Percentiles rank a stretch among this genome's conserved stretches.
phyloP scores from a whole-genome alignment of 2,329 filamentous ascomycete genomes.

The Mycogone perniciosa region DNA sequence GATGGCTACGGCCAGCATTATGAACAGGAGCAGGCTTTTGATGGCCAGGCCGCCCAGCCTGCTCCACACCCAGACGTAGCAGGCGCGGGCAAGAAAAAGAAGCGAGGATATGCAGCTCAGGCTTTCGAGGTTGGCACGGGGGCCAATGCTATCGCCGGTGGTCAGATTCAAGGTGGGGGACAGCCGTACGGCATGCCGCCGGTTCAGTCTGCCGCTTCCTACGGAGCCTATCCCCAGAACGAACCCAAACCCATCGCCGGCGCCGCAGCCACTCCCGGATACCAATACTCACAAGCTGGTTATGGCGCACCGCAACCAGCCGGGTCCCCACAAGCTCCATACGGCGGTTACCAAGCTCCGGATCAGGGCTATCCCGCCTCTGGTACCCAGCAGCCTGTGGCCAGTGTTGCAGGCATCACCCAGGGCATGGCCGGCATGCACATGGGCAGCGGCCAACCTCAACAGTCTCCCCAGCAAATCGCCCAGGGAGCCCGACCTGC shows the following conservation, averaged over 20 bases:
- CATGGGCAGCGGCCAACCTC: slow-evolving; percentile 48
- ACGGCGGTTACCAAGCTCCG: slow-evolving; percentile 36
- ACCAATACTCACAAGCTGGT: slow-evolving; percentile 35
- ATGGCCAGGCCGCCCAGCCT: slow-evolving; percentile 29
- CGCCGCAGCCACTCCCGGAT: slow-evolving; percentile 29
- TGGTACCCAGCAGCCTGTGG: slow-evolving; percentile 31
- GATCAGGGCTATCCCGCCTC: slow-evolving; percentile 59
- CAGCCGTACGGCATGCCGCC: slow-evolving; percentile 43
- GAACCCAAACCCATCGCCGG: slow-evolving; percentile 35
- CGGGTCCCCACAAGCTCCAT: slow-evolving; percentile 34
- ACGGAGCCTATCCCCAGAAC: slow-evolving; percentile 54
- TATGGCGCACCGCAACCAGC: slow-evolving; percentile 40
- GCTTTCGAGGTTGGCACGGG: slow-evolving; percentile 89
- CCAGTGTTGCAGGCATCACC: slow-evolving; percentile 65
- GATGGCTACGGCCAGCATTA: slow-evolving; percentile 49
- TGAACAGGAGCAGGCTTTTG: slow-evolving; percentile 33
- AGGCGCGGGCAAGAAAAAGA: slow-evolving; percentile 69
- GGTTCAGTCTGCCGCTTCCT: slow-evolving; percentile 41
- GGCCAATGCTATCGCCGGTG: slow-evolving; percentile 63
- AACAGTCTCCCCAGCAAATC: slow-evolving; percentile 35
- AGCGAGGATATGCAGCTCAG: slow-evolving; percentile 88
- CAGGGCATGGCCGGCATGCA: slow-evolving; percentile 83
- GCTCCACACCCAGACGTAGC: slow-evolving; percentile 23
- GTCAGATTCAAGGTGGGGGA: slow-evolving; percentile 33
- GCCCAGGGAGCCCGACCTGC: slow-evolving; percentile 38